phyloP scores from a whole-genome alignment of 106 monocot species.

The Dactylorhiza incarnata region DNA sequence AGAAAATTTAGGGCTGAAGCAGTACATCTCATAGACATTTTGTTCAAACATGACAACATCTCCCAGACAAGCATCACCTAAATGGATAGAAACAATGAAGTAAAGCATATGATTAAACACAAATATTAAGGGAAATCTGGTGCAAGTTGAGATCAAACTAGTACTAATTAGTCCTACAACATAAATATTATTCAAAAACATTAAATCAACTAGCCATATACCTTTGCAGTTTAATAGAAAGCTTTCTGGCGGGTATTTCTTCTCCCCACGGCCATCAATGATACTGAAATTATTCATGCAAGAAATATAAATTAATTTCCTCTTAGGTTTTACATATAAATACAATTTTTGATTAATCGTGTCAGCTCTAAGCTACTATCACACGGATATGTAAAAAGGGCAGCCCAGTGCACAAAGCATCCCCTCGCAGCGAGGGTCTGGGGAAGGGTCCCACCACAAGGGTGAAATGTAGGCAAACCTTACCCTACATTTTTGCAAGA shows the following conservation, averaged over 20 bases:
- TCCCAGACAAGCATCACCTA: slow-evolving; percentile 84
- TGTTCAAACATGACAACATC: slow-evolving; percentile 90
- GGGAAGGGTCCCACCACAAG: no score
- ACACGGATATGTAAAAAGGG: background rate
- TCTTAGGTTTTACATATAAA: background rate
- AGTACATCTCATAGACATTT: slow-evolving; percentile 65
- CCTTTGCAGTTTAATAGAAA: slow-evolving; percentile 82
- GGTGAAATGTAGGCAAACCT: no score
- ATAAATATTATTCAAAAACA: background rate
- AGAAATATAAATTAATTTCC: background rate
- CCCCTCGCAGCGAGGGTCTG: no score
- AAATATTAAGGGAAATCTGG: background rate
- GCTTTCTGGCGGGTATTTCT: slow-evolving; percentile 61
- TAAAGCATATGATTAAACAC: background rate
- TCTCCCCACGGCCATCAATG: slow-evolving; percentile 53
- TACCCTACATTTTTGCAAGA: no score
- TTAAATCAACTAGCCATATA: slow-evolving; percentile 8
- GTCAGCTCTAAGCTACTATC: background rate
- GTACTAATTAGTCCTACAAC: background rate
- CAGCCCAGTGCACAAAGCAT: no score
- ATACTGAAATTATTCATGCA: slow-evolving; percentile 33
- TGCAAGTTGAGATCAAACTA: background rate
- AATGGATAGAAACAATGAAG: background rate
- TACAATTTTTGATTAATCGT: background rate
- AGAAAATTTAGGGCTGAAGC: background rate